A percentile compares a stretch with the other conserved stretches of the same genome.
Evolutionary conservation across 2,329 filamentous ascomycete species (phyloP).

Genomic region (Annulohypoxylon truncatum): DNA sequence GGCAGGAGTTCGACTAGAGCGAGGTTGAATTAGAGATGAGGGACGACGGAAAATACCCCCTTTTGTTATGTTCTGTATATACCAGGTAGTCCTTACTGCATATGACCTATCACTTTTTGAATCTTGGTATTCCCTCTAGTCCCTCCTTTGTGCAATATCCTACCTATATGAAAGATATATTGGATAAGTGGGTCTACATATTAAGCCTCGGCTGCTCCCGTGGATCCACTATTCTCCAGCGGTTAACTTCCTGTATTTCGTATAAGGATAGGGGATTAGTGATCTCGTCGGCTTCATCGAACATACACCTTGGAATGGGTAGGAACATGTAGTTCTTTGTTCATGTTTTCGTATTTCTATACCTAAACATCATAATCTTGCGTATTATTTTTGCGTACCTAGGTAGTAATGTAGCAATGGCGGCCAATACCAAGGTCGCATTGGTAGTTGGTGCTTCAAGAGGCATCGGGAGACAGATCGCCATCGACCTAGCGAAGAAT

Average conservation of each 20-base stretch:
- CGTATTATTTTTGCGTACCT: not conserved
- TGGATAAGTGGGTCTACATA: not conserved
- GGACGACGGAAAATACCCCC: slow-evolving; percentile 27
- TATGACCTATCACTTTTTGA: not conserved
- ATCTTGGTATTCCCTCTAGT: not conserved
- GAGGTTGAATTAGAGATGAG: slow-evolving; percentile 8
- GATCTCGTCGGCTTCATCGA: slow-evolving; percentile 26
- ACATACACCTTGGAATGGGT: not conserved
- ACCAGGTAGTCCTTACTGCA: slow-evolving; percentile 12
- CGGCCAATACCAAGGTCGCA: slow-evolving; percentile 64
- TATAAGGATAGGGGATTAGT: slow-evolving; percentile 29
- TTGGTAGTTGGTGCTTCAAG: slow-evolving; percentile 80
- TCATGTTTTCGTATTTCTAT: not conserved
- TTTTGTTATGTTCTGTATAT: slow-evolving; percentile 17
- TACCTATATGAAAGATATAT: not conserved
- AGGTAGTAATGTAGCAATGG: slow-evolving; percentile 9
- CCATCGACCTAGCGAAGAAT: slow-evolving; percentile 78
- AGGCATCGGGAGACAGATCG: slow-evolving; percentile 84
- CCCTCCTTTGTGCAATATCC: not conserved
- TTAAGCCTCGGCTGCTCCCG: slow-evolving; percentile 30
- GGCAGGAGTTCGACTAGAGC: slow-evolving; percentile 1
- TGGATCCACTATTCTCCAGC: slow-evolving; percentile 19
- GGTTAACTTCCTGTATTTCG: not conserved
- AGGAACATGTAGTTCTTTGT: slow-evolving; percentile 17
- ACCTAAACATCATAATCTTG: not conserved